phyloP scores from a whole-genome alignment of 371 early-diverging fungal species.

The Coemansia sp. region DNA sequence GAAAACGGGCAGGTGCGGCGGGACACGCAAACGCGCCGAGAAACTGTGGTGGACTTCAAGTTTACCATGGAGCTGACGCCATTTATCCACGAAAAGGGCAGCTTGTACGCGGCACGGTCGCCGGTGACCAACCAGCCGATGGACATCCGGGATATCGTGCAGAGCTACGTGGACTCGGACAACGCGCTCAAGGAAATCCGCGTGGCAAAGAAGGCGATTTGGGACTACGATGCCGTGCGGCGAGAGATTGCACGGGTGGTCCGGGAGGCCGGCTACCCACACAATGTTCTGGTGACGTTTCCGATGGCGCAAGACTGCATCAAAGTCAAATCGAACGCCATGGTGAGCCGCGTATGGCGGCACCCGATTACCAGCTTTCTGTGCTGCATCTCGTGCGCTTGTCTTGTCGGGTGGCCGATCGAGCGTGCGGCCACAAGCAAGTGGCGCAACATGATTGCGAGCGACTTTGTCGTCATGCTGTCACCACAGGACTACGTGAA shows the following conservation, averaged over 20 bases:
- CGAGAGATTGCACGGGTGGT: conserved; percentile 17
- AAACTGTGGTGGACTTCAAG: conserved; percentile 35
- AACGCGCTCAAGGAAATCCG: conserved; percentile 36
- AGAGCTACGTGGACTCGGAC: conserved; percentile 28
- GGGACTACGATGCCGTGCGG: conserved; percentile 44
- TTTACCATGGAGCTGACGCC: conserved; percentile 44
- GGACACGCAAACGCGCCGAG: conserved; percentile 10
- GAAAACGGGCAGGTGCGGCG: not conserved
- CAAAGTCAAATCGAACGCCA: conserved; percentile 19
- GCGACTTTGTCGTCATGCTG: conserved; percentile 43
- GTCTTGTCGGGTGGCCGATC: conserved; percentile 45
- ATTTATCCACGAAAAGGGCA: conserved; percentile 38
- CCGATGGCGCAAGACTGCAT: conserved; percentile 40
- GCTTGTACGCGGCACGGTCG: conserved; percentile 26
- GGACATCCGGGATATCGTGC: conserved; percentile 23
- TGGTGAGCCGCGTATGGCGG: conserved; percentile 22
- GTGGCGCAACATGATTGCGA: conserved; percentile 41
- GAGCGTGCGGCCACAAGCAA: conserved; percentile 17
- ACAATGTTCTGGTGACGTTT: conserved; percentile 27
- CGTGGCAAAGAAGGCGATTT: conserved; percentile 42
- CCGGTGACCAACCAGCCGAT: conserved; percentile 20
- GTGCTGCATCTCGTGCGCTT: conserved; percentile 34
- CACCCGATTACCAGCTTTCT: conserved; percentile 38
- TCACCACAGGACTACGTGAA: conserved; percentile 37
- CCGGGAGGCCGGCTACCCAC: conserved; percentile 32